Percentiles rank a stretch among this genome's conserved stretches.
These are phyloP conservation scores for Triangularia verruculosa DNA, from an alignment of 2,329 filamentous ascomycete genomes.

Conservation along the genomic window DNA sequence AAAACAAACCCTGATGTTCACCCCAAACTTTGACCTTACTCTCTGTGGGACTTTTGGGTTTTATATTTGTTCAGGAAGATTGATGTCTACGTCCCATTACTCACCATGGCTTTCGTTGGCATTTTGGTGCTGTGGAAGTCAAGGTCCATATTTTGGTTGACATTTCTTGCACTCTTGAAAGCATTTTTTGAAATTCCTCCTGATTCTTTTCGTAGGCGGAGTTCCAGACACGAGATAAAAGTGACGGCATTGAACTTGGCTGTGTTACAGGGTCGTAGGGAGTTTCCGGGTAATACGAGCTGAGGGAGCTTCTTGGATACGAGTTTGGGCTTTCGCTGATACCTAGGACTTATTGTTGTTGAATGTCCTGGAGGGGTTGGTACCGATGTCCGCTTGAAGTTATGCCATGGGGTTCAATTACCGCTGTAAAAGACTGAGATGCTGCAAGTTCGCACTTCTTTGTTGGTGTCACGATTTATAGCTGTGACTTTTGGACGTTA, in stretches of 20 bases:
- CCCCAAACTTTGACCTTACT: slow-evolving; percentile 69
- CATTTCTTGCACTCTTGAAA: slow-evolving; percentile 37
- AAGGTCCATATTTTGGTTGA: slow-evolving; percentile 71
- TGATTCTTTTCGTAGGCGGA: neutral
- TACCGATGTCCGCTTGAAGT: too few species aligned
- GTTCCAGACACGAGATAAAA: neutral
- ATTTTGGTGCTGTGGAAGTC: slow-evolving; percentile 51
- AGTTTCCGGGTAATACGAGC: neutral
- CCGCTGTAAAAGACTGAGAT: too few species aligned
- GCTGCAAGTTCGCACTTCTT: too few species aligned
- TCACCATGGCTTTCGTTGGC: slow-evolving; percentile 62
- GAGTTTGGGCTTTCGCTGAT: neutral
- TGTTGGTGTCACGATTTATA: too few species aligned
- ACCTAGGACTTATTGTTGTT: too few species aligned
- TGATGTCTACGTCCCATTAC: slow-evolving; percentile 53
- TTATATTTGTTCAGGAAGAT: slow-evolving; percentile 72
- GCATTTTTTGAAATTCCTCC: neutral
- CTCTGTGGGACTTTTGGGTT: slow-evolving; percentile 63
- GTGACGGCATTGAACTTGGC: neutral
- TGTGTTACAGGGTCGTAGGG: too few species aligned
- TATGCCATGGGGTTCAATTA: too few species aligned
- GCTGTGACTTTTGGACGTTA: too few species aligned
- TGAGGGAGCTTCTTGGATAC: neutral
- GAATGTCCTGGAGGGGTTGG: too few species aligned
- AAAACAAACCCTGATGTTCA: slow-evolving; percentile 64